A percentile compares a stretch with the other conserved stretches of the same genome.
Evolutionary conservation across 768 basidiomycete species (phyloP).

Genomic region (Daedaleopsis nitida): DNA sequence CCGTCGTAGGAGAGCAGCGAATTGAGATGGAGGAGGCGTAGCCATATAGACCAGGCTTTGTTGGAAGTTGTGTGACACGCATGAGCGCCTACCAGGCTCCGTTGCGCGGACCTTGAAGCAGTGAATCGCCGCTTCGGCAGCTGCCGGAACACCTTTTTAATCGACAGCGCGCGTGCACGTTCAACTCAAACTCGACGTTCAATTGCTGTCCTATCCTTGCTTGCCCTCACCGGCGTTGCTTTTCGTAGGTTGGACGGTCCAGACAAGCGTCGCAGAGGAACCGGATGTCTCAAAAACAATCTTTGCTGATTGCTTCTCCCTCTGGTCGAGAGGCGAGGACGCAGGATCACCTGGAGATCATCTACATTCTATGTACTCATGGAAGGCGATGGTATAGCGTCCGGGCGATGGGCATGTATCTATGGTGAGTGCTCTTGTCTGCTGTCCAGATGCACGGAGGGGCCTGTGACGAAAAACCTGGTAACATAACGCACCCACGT

Average conservation of each 20-base stretch:
- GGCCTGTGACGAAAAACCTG: constrained; percentile 82
- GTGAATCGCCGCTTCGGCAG: constrained; percentile 22
- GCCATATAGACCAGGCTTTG: constrained; percentile 16
- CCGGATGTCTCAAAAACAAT: constrained; percentile 83
- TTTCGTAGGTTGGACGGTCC: constrained; percentile 71
- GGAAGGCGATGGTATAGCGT: constrained; percentile 8
- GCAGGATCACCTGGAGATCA: constrained; percentile 91
- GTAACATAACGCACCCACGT: constrained; percentile 83
- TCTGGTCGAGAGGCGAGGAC: constrained; percentile 86
- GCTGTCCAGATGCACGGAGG: constrained; percentile 16
- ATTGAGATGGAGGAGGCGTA: constrained; percentile 59
- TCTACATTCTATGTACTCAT: constrained; percentile 47
- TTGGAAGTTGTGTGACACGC: not conserved
- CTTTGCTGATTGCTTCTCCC: constrained; percentile 91
- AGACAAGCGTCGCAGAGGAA: constrained; percentile 86
- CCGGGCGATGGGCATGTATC: constrained; percentile 6
- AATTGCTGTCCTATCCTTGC: constrained; percentile 77
- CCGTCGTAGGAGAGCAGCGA: constrained; percentile 74
- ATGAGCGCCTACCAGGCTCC: constrained; percentile 1
- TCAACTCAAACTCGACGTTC: constrained; percentile 60
- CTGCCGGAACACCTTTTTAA: constrained; percentile 4
- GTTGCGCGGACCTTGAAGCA: constrained; percentile 1
- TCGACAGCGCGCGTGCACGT: constrained; percentile 9
- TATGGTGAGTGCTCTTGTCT: constrained; percentile 9
- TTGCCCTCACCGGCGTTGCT: constrained; percentile 38